phyloP scores from a whole-genome alignment of 805 yeast species.

The Teunomyces cretensis region DNA sequence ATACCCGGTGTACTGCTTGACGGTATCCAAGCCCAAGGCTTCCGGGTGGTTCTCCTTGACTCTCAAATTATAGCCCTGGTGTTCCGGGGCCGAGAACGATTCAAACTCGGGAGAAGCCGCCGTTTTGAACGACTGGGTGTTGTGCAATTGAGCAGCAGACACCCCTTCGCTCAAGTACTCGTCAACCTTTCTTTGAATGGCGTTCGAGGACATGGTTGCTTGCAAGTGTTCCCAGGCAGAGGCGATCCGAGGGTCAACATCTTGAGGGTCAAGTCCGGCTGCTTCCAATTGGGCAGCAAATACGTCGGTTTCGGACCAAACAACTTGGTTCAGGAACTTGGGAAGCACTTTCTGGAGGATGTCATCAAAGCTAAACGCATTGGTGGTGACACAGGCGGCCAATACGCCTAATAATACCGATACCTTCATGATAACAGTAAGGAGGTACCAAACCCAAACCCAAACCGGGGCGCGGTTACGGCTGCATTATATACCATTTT shows the following conservation, averaged over 20 bases:
- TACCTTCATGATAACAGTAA: neutral
- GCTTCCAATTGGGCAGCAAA: neutral
- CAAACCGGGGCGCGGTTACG: neutral
- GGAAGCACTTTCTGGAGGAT: neutral
- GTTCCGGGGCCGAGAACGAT: slow-evolving; percentile 13
- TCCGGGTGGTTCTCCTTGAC: slow-evolving; percentile 36
- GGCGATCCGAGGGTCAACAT: neutral
- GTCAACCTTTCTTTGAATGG: slow-evolving; percentile 8
- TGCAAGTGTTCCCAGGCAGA: slow-evolving; percentile 17
- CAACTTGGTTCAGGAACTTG: neutral
- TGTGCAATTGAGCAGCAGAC: slow-evolving; percentile 9
- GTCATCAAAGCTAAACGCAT: neutral
- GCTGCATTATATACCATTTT: too few species aligned
- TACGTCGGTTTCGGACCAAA: slow-evolving; percentile 1
- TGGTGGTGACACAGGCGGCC: slow-evolving; percentile 2
- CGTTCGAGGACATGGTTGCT: slow-evolving; percentile 8
- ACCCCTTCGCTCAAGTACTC: slow-evolving; percentile 9
- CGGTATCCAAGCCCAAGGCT: slow-evolving; percentile 35
- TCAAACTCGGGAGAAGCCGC: slow-evolving; percentile 10
- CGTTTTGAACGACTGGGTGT: slow-evolving; percentile 7
- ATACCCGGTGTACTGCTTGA: slow-evolving; percentile 39
- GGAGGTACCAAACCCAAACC: too few species aligned
- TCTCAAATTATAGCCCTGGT: slow-evolving; percentile 27
- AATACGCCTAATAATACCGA: neutral
- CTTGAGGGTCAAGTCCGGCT: neutral